Evolutionary conservation across 345 rosid genomes (phyloP).

Genomic region (Populus pruinosa): DNA sequence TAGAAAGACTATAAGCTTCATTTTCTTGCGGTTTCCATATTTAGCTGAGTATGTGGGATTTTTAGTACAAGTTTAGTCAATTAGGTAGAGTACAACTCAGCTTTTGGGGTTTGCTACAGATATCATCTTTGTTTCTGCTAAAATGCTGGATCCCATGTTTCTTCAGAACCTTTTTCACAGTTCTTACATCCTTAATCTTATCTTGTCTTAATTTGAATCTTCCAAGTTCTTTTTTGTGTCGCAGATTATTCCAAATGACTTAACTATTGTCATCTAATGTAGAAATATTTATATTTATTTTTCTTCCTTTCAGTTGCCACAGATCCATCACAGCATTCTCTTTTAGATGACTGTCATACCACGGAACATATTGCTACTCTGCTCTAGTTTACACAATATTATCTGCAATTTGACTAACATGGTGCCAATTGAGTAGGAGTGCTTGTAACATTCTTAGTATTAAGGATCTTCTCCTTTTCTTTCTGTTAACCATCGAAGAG

Average conservation of each 20-base stretch:
- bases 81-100: background rate
- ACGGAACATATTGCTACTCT: background rate
- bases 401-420: background rate
- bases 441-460: background rate
- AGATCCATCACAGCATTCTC: background rate
- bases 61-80: background rate
- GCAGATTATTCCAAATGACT: background rate
- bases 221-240: background rate
- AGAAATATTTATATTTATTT: background rate
- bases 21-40: background rate
- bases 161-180: background rate
- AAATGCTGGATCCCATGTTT: background rate
- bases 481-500: background rate
- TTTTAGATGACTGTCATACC: background rate
- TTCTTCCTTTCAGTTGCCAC: background rate
- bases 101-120: background rate
- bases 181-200: background rate
- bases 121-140: background rate
- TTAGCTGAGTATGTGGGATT: background rate
- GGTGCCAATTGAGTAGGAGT: background rate
- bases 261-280: background rate
- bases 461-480: background rate
- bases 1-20: background rate
- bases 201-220: background rate
- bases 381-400: background rate